phyloP scores from a whole-genome alignment of 2,329 filamentous ascomycete genomes.

The Paecilomyces sp. region DNA sequence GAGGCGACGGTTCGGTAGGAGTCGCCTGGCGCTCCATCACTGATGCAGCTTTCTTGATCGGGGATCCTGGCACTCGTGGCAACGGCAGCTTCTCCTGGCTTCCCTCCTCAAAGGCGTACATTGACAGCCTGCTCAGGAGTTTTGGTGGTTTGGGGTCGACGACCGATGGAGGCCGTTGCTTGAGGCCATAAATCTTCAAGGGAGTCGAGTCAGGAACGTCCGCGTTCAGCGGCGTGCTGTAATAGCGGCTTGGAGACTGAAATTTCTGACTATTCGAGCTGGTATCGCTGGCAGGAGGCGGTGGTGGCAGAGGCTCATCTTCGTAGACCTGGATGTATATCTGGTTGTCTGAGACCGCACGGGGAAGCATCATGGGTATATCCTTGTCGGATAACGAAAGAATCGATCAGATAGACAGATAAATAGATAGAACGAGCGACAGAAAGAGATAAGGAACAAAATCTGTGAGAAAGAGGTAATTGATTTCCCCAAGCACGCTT shows the following conservation, averaged over 20 bases:
- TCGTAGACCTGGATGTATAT: background rate
- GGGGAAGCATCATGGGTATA: background rate
- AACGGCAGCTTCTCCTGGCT: background rate
- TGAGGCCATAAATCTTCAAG: slow-evolving; percentile 24
- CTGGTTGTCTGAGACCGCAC: background rate
- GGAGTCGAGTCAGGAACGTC: slow-evolving; percentile 22
- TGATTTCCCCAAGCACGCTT: background rate
- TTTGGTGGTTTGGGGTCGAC: slow-evolving; percentile 17
- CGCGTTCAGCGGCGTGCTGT: slow-evolving; percentile 24
- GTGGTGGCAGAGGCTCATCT: background rate
- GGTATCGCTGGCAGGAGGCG: background rate
- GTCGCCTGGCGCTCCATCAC: background rate
- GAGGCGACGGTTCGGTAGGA: background rate
- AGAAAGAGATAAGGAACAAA: background rate
- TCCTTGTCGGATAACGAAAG: background rate
- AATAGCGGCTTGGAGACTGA: slow-evolving; percentile 16
- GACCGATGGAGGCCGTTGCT: slow-evolving; percentile 26
- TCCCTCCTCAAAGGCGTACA: slow-evolving; percentile 20
- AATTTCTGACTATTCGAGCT: background rate
- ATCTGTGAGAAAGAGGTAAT: background rate
- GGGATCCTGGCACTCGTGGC: background rate
- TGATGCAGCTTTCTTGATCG: background rate
- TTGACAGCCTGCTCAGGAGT: slow-evolving; percentile 24
- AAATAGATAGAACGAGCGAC: background rate
- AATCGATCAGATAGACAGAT: background rate